Conservation (phyloP, 768 basidiomycete genomes). For the Goffeauzyma gilvescens region DNA sequence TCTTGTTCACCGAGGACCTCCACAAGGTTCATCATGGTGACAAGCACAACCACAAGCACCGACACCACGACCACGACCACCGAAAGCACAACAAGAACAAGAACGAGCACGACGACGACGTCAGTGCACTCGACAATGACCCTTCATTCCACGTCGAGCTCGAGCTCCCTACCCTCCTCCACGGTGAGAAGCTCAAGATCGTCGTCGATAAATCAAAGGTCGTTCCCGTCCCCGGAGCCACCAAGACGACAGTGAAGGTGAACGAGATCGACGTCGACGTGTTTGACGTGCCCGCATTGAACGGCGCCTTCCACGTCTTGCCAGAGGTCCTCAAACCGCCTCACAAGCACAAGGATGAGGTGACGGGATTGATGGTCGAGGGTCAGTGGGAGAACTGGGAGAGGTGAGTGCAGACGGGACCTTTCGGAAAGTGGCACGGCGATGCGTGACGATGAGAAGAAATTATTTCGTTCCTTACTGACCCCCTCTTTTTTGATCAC, state of each 20-base stretch:
- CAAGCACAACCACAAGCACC: slow-evolving; percentile 1
- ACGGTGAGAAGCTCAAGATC: slow-evolving; percentile 33
- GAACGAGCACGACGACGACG: slow-evolving; percentile 11
- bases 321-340: slow-evolving; percentile 26
- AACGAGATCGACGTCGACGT: slow-evolving; percentile 30
- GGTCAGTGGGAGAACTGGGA: slow-evolving; percentile 29
- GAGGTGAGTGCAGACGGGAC: slow-evolving; percentile 14
- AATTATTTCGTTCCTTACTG: not conserved
- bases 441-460: not conserved
- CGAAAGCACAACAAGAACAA: slow-evolving; percentile 1
- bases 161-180: slow-evolving; percentile 18
- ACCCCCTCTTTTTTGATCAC: not conserved
- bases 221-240: slow-evolving; percentile 26
- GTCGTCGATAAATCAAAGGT: slow-evolving; percentile 38
- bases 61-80: slow-evolving; percentile 7
- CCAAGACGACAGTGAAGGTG: slow-evolving; percentile 28
- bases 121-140: slow-evolving; percentile 17
- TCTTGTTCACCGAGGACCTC: slow-evolving; percentile 35
- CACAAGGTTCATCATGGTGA: not conserved
- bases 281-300: slow-evolving; percentile 40
- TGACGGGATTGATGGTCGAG: slow-evolving; percentile 15
- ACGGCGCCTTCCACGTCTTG: slow-evolving; percentile 42
- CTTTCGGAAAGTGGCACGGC: not conserved
- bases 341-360: slow-evolving; percentile 27
- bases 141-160: slow-evolving; percentile 26